Percentiles rank a stretch among this genome's conserved stretches.
Evolutionary conservation across 768 basidiomycete species (phyloP).

Genomic region (Udeniomyces megalosporus): DNA sequence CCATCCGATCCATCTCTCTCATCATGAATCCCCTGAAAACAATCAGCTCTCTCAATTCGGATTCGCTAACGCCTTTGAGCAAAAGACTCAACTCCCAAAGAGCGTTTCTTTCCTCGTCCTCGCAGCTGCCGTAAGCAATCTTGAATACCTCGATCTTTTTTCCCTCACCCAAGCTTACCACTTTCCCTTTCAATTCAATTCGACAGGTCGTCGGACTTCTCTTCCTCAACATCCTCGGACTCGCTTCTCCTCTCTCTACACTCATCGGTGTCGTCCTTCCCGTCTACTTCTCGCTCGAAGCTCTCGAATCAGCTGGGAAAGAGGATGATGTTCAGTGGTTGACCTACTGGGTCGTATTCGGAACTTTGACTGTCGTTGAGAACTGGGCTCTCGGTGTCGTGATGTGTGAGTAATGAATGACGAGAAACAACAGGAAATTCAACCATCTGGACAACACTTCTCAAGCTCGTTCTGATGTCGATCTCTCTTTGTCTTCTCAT

Average conservation of each 20-base stretch:
- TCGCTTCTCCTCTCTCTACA: constrained; percentile 68
- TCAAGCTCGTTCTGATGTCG: constrained; percentile 59
- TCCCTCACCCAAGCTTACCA: constrained; percentile 38
- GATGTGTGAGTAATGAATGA: constrained; percentile 4
- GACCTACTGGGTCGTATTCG: constrained; percentile 55
- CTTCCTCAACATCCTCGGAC: constrained; percentile 39
- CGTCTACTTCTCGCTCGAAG: constrained; percentile 86
- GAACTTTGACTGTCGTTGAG: neutral
- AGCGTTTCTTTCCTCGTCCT: constrained; percentile 67
- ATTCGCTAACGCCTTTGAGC: constrained; percentile 55
- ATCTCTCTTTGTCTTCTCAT: constrained; percentile 51
- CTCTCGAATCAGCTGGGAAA: constrained; percentile 68
- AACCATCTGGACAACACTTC: no score
- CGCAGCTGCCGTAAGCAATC: constrained; percentile 35
- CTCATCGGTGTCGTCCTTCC: constrained; percentile 67
- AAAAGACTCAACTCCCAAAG: constrained; percentile 84
- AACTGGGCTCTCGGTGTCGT: neutral
- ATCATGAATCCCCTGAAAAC: neutral
- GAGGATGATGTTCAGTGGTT: constrained; percentile 25
- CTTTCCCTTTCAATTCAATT: constrained; percentile 4
- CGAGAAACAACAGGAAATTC: neutral
- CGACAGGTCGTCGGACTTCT: constrained; percentile 27
- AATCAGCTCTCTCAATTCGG: constrained; percentile 66
- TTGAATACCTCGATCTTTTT: neutral
- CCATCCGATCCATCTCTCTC: neutral